A percentile compares a stretch with the other conserved stretches of the same genome.
Evolutionary conservation across 176 grass and related monocot genomes (phyloP).

Genomic region (Tillandsia fasciculata): DNA sequence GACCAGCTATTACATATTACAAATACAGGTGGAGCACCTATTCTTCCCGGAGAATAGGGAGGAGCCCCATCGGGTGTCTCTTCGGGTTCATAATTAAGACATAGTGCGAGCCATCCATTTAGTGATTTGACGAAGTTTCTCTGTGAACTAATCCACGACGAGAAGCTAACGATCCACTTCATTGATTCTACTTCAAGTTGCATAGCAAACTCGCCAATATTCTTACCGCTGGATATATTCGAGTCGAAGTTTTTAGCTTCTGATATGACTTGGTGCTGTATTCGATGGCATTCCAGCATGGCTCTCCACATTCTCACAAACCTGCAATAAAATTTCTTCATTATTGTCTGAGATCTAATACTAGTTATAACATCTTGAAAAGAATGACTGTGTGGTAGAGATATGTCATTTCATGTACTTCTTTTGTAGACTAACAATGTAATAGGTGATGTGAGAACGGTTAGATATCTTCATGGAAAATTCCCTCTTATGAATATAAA

Average conservation of each 20-base stretch:
- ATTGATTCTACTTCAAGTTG: constrained; percentile 78
- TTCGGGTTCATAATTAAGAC: constrained; percentile 45
- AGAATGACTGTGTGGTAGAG: no score
- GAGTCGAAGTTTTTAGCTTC: constrained; percentile 46
- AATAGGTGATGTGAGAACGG: no score
- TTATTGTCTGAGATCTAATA: not conserved
- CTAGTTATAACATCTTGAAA: no score
- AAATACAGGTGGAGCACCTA: constrained; percentile 70
- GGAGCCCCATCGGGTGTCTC: constrained; percentile 38
- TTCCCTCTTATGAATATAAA: no score
- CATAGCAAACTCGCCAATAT: constrained; percentile 20
- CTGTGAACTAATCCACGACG: constrained; percentile 63
- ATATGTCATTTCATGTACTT: no score
- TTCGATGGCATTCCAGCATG: constrained; percentile 59
- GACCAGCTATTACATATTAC: constrained; percentile 78
- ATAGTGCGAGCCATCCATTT: constrained; percentile 76
- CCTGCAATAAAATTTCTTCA: constrained; percentile 31
- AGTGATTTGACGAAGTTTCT: constrained; percentile 64
- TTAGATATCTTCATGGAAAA: no score
- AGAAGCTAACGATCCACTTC: constrained; percentile 82
- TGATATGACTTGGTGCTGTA: constrained; percentile 50
- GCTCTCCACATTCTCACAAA: constrained; percentile 74
- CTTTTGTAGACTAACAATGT: no score
- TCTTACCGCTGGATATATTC: constrained; percentile 23
- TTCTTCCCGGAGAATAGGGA: constrained; percentile 48